A percentile compares a stretch with the other conserved stretches of the same genome.
Evolutionary conservation across 805 yeast genomes (phyloP).

Genomic region (Zygotorulaspora chibaensis): DNA sequence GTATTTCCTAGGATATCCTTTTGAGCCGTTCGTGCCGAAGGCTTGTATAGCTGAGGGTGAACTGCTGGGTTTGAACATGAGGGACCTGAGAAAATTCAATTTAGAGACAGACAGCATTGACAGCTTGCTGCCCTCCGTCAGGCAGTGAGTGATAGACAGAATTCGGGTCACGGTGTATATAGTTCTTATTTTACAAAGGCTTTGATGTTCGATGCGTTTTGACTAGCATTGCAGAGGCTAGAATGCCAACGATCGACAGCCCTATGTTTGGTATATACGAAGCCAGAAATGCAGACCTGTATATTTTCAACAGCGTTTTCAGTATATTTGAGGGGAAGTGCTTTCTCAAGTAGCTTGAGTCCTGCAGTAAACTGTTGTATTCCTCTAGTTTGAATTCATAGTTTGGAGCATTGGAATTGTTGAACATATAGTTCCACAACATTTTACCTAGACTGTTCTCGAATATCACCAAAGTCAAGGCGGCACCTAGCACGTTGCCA

Average conservation of each 20-base stretch:
- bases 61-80: constrained; percentile 17
- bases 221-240: constrained; percentile 16
- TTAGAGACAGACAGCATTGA: constrained; percentile 18
- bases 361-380: constrained; percentile 23
- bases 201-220: constrained; percentile 6
- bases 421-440: constrained; percentile 33
- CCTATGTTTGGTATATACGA: constrained; percentile 30
- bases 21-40: constrained; percentile 19
- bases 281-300: constrained; percentile 25
- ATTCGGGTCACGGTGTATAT: not conserved
- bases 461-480: constrained; percentile 39
- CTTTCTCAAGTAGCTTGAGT: constrained; percentile 30
- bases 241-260: constrained; percentile 20
- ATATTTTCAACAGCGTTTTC: constrained; percentile 19
- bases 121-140: constrained; percentile 17
- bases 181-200: not conserved
- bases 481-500: constrained; percentile 46
- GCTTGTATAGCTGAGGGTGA: constrained; percentile 22
- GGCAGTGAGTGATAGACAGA: not conserved
- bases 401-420: constrained; percentile 2
- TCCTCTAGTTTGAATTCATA: constrained; percentile 22
- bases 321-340: constrained; percentile 21
- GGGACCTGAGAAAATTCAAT: constrained; percentile 16
- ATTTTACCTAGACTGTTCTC: constrained; percentile 33
- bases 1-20: constrained; percentile 26